A percentile compares a stretch with the other conserved stretches of the same genome.
Conservation (phyloP, 495 filamentous ascomycete genomes). For the Lasiosphaeria miniovina region DNA sequence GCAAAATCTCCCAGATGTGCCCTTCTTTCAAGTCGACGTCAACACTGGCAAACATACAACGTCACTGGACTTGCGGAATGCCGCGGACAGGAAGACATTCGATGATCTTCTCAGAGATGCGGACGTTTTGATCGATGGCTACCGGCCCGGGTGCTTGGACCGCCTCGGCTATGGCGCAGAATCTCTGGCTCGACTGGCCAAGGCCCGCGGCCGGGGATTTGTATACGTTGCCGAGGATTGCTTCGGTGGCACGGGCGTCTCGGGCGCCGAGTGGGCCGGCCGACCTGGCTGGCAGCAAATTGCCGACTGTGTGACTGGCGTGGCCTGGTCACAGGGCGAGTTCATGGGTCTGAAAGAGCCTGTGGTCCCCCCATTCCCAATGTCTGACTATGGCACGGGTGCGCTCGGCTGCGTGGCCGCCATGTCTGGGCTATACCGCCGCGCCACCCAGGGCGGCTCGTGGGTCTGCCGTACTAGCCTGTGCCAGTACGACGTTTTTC, state of each 20-base stretch:
- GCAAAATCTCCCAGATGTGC: slow-evolving; percentile 65
- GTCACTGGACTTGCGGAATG: slow-evolving; percentile 55
- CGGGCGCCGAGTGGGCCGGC: slow-evolving; percentile 44
- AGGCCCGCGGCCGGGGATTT: slow-evolving; percentile 54
- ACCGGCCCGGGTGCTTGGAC: slow-evolving; percentile 64
- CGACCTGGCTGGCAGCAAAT: slow-evolving; percentile 60
- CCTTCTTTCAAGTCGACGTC: slow-evolving; percentile 77
- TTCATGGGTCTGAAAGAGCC: slow-evolving; percentile 70
- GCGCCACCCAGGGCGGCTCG: slow-evolving; percentile 60
- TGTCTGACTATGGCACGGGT: slow-evolving; percentile 77
- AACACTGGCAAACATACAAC: slow-evolving; percentile 64
- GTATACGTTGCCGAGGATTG: slow-evolving; percentile 73
- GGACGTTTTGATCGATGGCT: slow-evolving; percentile 64
- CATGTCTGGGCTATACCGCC: slow-evolving; percentile 58
- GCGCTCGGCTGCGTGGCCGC: slow-evolving; percentile 63
- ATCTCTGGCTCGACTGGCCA: slow-evolving; percentile 50
- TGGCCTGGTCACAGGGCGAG: slow-evolving; percentile 70
- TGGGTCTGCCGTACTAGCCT: slow-evolving; percentile 59
- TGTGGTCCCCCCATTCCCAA: slow-evolving; percentile 77
- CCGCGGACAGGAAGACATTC: slow-evolving; percentile 53
- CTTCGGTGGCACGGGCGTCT: slow-evolving; percentile 50
- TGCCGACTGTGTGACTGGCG: slow-evolving; percentile 53
- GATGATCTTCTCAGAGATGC: slow-evolving; percentile 56
- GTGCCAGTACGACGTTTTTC: slow-evolving; percentile 64
- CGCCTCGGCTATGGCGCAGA: slow-evolving; percentile 60